Conservation (phyloP, 176 grass and related monocot genomes). For the Oryza meridionalis region DNA sequence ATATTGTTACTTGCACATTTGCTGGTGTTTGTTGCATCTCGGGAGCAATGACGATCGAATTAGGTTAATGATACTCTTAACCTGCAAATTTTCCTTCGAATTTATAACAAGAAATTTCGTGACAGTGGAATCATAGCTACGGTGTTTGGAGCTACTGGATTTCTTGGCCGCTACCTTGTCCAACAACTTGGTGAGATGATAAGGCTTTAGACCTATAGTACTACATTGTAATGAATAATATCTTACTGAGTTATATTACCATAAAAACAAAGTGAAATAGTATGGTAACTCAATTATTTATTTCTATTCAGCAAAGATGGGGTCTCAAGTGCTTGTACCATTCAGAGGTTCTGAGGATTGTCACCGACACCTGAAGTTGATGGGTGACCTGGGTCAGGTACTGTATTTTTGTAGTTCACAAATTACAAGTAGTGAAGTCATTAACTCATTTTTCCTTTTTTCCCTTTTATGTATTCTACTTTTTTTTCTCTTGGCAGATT, state of each 20-base stretch:
- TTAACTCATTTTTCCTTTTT: background rate
- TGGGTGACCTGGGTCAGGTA: conserved; percentile 97
- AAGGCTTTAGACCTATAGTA: background rate
- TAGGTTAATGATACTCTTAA: background rate
- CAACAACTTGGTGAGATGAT: conserved; percentile 85
- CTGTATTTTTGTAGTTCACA: background rate
- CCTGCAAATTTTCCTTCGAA: background rate
- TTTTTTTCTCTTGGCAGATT: conserved; percentile 60
- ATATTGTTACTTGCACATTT: background rate
- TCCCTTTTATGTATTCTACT: conserved; percentile 12
- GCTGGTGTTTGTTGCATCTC: conserved; percentile 12
- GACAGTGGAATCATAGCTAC: conserved; percentile 92
- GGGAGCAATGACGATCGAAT: background rate
- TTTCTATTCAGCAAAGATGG: conserved; percentile 88
- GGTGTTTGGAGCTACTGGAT: conserved; percentile 98
- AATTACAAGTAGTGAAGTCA: background rate
- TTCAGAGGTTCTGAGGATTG: conserved; percentile 95
- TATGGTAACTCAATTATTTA: background rate
- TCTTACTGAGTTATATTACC: background rate
- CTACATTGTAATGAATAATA: conserved; percentile 6
- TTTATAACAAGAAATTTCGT: conserved; percentile 22
- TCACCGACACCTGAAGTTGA: conserved; percentile 87
- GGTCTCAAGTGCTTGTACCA: conserved; percentile 93
- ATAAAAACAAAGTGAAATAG: background rate
- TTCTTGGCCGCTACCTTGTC: conserved; percentile 94